Evolutionary conservation across 495 filamentous ascomycete species (phyloP), one percentile per base, ranked within the genome.

Genomic region (Penicillium verhagenii): DNA sequence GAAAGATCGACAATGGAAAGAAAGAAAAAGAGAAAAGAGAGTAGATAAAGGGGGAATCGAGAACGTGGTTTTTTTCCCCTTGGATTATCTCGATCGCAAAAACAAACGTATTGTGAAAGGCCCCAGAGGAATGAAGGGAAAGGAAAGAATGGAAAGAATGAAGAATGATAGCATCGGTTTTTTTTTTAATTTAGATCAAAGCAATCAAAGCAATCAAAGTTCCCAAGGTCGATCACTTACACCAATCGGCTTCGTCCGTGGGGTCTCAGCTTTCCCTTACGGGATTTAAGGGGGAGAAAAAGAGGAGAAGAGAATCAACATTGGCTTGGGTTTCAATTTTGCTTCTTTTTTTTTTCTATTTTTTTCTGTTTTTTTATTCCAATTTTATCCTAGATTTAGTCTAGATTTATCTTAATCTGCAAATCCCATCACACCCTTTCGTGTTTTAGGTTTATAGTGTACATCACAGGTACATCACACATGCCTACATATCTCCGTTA

Each of bases 241-340:
- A n/a, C 54, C 64, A 67, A 67, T 64, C 61, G 64, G 64, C 59
- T 52, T 28, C 5, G 43, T 35, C 60, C 60, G 52, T 60, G 59
- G 56, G 28, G 57, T 64, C 58, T 64, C 58, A 60, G 54, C 21
- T 58, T 42, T 21, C 53, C 63, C 39, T 16, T 39, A 47, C 25
- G 50, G 56, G 24, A 0, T 50, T 50, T 25, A 45, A 25, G 42
- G 42, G 42, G 42, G 8, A 11, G 19, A 38, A 38, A 6, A 31
- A 31, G 28, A 6, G 13, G 13, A 31, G 6, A 6, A 31, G 28
- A 31, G 6, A 31, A 31, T 6, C 6, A 31, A n/a, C n/a, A n/a
- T n/a, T n/a, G n/a, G n/a, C n/a, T n/a, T n/a, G n/a, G n/a, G n/a
- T n/a, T n/a, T n/a, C n/a, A n/a, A n/a, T n/a, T n/a, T n/a, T n/a